Evolutionary conservation across 2,329 filamentous ascomycete genomes (phyloP), one percentile per base, ranked within the genome.

Genomic region (Verticillium isaacii): DNA sequence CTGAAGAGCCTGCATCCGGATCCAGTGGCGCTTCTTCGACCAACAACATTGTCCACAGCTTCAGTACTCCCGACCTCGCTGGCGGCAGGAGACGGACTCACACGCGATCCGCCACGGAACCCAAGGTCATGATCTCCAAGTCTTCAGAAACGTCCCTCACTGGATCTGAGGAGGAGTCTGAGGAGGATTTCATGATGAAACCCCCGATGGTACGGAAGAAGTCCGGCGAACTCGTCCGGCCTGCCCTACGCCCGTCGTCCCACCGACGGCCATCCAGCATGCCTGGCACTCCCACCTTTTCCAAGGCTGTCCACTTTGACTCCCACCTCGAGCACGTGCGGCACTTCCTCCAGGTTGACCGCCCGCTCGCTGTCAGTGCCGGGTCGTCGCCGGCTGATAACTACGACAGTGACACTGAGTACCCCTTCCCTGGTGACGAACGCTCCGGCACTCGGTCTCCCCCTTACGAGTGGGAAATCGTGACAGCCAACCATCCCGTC

Each of bases 221-320:
- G 83, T 98, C 95, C 45, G 95, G 95, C 37, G 95, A 99, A 77
- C 84, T 99, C 39, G 95, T 99, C 62, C 89, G 95, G 69, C 95
- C 95, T 14, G 95, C 95, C 23, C 84, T 99, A 59, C 88, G 95
- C 58, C 87, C 89, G 45, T 82, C 91, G 14, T 91, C 90, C n/a
- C 85, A 86, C 66, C 85, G 92, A 66, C 86, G 95, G 62, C 94
- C 94, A 1, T 96, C 92, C 3, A 98, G 94, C 78, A 96, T 98
- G 92, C 95, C 95, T 9, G 95, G 95, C 60, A 99, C 95, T 0
- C 95, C 95, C 0, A 95, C 94, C 9, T 98, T 94, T 73, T 90
- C 90, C 68, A 99, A 99, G 76, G 93, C 91, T 14, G 95, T 99
- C n/a, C 95, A 99, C 76, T 99, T 99, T 73, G 95, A 98, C 76